Conservation (phyloP, 2,329 filamentous ascomycete species). For the Diaporthe ilicicola region DNA sequence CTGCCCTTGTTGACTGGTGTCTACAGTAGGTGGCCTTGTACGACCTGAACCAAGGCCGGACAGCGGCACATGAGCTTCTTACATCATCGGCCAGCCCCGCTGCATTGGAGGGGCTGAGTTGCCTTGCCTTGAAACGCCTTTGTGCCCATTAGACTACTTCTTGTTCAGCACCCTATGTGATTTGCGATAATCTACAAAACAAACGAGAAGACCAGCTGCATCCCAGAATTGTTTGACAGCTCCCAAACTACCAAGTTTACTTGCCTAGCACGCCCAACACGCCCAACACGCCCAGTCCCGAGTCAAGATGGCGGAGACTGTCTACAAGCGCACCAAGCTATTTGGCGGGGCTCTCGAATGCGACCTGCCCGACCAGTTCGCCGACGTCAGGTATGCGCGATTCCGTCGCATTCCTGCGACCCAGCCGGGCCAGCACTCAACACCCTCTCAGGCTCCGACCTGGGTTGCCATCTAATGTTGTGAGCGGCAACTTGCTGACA, state of each 20-base stretch:
- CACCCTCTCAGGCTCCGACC: background rate
- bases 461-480: background rate
- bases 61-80: background rate
- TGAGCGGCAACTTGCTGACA: background rate
- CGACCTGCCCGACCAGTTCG: constrained; percentile 73
- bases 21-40: background rate
- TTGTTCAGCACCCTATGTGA: background rate
- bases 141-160: background rate
- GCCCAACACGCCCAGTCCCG: background rate
- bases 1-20: background rate
- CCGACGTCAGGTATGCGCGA: constrained; percentile 73
- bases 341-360: constrained; percentile 77
- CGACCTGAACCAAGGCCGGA: background rate
- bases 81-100: constrained; percentile 31
- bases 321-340: constrained; percentile 66
- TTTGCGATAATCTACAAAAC: background rate
- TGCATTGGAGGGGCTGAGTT: constrained; percentile 26
- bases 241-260: too few species aligned
- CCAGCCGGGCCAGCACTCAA: background rate
- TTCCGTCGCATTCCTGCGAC: background rate
- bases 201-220: background rate
- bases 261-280: too few species aligned
- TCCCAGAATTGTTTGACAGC: background rate
- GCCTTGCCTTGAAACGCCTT: constrained; percentile 4
- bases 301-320: constrained; percentile 52